phyloP scores from a whole-genome alignment of 345 rosid genomes.

The Reutealis trisperma region DNA sequence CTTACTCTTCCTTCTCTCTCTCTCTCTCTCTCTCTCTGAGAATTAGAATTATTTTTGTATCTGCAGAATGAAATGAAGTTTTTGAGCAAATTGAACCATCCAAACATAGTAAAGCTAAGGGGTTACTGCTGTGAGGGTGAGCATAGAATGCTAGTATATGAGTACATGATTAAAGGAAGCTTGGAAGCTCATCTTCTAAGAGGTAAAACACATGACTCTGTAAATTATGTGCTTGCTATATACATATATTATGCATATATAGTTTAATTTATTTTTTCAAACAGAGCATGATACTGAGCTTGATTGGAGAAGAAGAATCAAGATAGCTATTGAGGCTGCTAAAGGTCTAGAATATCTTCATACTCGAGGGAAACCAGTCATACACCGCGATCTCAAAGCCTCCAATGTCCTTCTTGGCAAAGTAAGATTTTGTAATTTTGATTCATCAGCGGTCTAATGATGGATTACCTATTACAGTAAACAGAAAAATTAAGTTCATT shows the following conservation, averaged over 20 bases:
- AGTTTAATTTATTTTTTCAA: background rate
- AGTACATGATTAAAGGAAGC: conserved; percentile 3
- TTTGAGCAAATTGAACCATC: conserved; percentile 5
- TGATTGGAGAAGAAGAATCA: conserved; percentile 5
- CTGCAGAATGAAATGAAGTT: conserved; percentile 12
- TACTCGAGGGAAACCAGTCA: background rate
- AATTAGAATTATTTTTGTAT: background rate
- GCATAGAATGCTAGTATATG: conserved; percentile 7
- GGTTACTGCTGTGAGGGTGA: conserved; percentile 13
- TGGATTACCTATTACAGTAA: no score
- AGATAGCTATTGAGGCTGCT: conserved; percentile 11
- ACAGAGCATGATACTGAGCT: conserved; percentile 3
- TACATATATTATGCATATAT: no score
- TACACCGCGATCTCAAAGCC: conserved; percentile 15
- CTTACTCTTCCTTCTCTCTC: background rate
- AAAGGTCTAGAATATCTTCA: conserved; percentile 4
- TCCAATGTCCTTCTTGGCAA: conserved; percentile 14
- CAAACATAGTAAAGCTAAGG: conserved; percentile 9
- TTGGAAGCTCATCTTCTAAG: background rate
- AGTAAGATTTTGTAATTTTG: background rate
- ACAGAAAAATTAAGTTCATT: no score
- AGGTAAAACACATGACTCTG: background rate
- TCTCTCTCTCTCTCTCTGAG: background rate
- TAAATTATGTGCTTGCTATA: background rate
- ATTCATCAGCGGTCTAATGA: no score